Base-by-base conservation (phyloP, 1,284 basidiomycete genomes). In the Boletus semigastroideus region DNA sequence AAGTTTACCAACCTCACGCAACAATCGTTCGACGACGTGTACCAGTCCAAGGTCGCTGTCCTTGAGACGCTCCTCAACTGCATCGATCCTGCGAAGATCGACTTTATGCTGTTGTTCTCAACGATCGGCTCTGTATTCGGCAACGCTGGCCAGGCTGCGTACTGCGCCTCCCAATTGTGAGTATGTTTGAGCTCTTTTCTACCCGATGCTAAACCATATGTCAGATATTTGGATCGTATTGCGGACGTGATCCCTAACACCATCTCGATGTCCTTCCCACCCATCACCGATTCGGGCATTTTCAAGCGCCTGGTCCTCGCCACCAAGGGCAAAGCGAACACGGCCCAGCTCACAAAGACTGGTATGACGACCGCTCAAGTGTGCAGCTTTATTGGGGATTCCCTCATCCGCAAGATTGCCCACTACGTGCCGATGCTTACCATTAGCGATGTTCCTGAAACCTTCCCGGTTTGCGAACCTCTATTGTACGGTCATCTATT, bases 141-240 rank as follows among this genome's bases (percentile, higher is more conserved):
- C 1, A 71, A 71, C 45, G 66, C 68, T 4, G 69, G 67, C 14
- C 67, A 69, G 53, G 66, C 69, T 7, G 58, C 67, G 13, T 71
- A 69, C 42, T 65, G 62, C 19, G 65, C 64, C 19, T 59, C 67
- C 2, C 64, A 68, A 52, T 38, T 68, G 60, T 66, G 27, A 55
- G 61, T 5, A 22, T 2, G n/a, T n/a, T 31, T 9, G 1, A n/a
- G 9, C 19, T 52, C 11, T 2, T 45, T 30, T 12, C 12, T 40
- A 3, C 16, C 7, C 3, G 19, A 38, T 34, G 12, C 31, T 62
- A 9, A 25, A 57, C n/a, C 12, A 20, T 17, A 17, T 34, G 42
- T 14, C 22, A 66, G 62, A 30, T 67, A 67, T 51, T 55, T 68
- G 46, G 65, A 68, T 38, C 60, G 59, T 38, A 63, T 69, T 25